Conservation (phyloP, 768 basidiomycete genomes). For the Xerocomellus amylosporus region DNA sequence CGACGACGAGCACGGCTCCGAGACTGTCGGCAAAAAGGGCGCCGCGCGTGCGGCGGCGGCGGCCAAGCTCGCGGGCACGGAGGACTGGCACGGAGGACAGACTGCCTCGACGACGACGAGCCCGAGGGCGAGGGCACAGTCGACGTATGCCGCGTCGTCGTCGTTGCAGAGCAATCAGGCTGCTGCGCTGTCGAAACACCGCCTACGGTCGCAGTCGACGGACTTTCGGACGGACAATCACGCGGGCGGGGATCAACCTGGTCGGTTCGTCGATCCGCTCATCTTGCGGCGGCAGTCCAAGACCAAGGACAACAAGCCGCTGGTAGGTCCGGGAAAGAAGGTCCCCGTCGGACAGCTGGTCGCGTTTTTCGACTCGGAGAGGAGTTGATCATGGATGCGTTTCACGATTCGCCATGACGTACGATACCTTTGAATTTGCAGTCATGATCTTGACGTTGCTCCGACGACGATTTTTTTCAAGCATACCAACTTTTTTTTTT, state of each 20-base stretch:
- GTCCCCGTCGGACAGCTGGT: slow-evolving; percentile 75
- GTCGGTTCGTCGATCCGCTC: slow-evolving; percentile 76
- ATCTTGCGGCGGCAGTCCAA: slow-evolving; percentile 63
- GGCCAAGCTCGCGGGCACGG: slow-evolving; percentile 32
- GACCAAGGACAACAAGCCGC: slow-evolving; percentile 40
- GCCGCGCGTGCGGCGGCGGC: slow-evolving; percentile 33
- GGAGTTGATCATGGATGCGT: slow-evolving; percentile 1
- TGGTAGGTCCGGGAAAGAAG: slow-evolving; percentile 47
- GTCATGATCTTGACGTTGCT: neutral
- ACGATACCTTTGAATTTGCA: neutral
- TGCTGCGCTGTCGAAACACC: slow-evolving; percentile 24
- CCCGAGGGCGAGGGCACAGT: slow-evolving; percentile 52
- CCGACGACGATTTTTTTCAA: neutral
- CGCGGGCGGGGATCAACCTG: slow-evolving; percentile 9
- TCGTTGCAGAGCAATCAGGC: slow-evolving; percentile 32
- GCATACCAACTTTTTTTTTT: neutral
- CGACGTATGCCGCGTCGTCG: slow-evolving; percentile 46
- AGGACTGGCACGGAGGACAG: slow-evolving; percentile 16
- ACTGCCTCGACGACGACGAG: slow-evolving; percentile 7
- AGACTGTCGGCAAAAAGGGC: slow-evolving; percentile 57
- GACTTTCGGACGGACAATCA: slow-evolving; percentile 29
- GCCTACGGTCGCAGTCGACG: slow-evolving; percentile 40
- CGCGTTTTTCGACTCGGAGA: slow-evolving; percentile 70
- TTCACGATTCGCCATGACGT: neutral
- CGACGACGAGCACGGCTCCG: slow-evolving; percentile 33